Evolutionary conservation across 2,329 filamentous ascomycete species (phyloP), one percentile per base, ranked within the genome.

Genomic region (Ramichloridium luteum): DNA sequence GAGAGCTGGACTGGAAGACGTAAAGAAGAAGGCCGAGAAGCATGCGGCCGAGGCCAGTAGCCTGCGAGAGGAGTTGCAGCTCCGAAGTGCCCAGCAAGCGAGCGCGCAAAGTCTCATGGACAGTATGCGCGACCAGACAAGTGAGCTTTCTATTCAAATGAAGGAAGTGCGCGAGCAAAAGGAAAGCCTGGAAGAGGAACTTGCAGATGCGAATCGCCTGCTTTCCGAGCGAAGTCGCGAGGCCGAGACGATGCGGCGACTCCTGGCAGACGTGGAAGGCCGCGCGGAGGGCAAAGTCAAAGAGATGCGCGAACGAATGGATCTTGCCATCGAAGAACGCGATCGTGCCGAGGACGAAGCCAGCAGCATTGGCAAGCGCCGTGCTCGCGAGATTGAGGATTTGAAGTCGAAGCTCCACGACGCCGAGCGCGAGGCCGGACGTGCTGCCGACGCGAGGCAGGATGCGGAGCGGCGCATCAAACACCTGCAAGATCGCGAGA

Each of bases 291-390:
- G 66, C 38, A 81, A 84, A 49, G 72, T 93, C 12, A 76, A 83
- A 16, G 88, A 96, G 43, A 90, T 93, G 76, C 79, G 83, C 32
- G 76, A 83, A 36, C 75, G 80, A 2, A 78, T 96, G 68, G 88
- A 96, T 49, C 68, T 81, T 1, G 86, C 86, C 0, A 70, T 93
- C n/a, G 86, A 94, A 54, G 90, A 98, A 56, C 74, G 90, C 12
- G 90, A 98, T 53, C 75, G 84, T 2, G 77, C 85, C 2, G 88
- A 98, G 57, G 86, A 96, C 40, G 86, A 96, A 58, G 77, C 84
- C 3, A 83, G 75, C 48, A 80, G 76, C 0, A 68, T 81, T 29
- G 80, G 79, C 9, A 71, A 88, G 31, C 72, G 81, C 26, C 77
- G 78, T 38, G 73, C 81, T 5, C 70, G 86, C 28, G 90, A 96